These are phyloP conservation scores for Phytophthora hybrid DNA, from an alignment of 352 stramenopile species.

Conservation along the genomic window DNA sequence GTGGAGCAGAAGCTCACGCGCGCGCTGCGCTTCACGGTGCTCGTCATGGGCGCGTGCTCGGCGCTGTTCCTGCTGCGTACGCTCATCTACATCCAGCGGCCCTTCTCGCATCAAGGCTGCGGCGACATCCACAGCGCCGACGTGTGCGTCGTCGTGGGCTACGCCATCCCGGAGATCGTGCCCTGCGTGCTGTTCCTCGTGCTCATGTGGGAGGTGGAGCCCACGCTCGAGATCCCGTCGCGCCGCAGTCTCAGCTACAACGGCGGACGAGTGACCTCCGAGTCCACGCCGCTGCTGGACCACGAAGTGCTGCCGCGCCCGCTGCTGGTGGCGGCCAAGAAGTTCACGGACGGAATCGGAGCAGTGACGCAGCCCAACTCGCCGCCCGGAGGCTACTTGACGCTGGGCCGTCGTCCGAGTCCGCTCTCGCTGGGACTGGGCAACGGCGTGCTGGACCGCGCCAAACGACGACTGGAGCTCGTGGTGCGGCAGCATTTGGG, in stretches of 20 bases:
- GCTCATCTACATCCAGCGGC: constrained; percentile 84
- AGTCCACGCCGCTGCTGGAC: constrained; percentile 65
- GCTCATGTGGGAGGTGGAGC: constrained; percentile 90
- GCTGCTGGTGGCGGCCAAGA: constrained; percentile 27
- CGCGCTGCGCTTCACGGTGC: constrained; percentile 73
- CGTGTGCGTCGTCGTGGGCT: constrained; percentile 77
- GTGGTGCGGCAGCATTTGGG: constrained; percentile 50
- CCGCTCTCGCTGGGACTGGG: constrained; percentile 70
- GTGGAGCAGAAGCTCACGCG: constrained; percentile 79
- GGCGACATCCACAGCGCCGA: constrained; percentile 68
- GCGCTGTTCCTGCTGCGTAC: constrained; percentile 74
- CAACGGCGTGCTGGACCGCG: constrained; percentile 57
- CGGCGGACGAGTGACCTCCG: constrained; percentile 37
- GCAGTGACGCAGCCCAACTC: constrained; percentile 17
- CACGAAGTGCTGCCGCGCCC: constrained; percentile 34
- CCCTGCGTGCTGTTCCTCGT: constrained; percentile 80
- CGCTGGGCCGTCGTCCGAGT: constrained; percentile 54
- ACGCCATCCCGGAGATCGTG: constrained; percentile 76
- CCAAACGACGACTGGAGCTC: constrained; percentile 47
- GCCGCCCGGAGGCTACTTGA: constrained; percentile 33
- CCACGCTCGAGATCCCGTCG: constrained; percentile 69
- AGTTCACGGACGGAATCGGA: constrained; percentile 3
- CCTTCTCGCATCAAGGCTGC: constrained; percentile 79
- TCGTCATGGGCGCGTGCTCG: constrained; percentile 77
- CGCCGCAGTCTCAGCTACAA: constrained; percentile 60